phyloP scores from a whole-genome alignment of 768 basidiomycete genomes.

The Podaxis rugospora region DNA sequence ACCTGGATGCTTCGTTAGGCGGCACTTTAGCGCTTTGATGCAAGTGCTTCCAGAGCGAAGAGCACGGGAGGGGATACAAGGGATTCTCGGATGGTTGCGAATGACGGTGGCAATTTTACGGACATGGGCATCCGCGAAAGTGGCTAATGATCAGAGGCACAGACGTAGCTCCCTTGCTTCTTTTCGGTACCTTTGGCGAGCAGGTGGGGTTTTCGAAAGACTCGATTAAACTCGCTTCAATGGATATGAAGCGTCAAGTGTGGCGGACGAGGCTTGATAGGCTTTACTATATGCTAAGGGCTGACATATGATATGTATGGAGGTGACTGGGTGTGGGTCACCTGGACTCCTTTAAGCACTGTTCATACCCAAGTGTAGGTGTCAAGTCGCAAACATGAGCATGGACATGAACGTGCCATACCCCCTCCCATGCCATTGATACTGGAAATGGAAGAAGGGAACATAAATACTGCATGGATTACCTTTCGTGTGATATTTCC shows the following conservation, averaged over 20 bases:
- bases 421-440: not conserved
- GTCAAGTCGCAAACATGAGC: not conserved
- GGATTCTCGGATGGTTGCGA: not conserved
- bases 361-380: not conserved
- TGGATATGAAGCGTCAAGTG: not conserved
- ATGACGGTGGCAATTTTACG: not conserved
- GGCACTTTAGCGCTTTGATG: not conserved
- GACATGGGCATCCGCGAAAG: conserved; percentile 2
- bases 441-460: conserved; percentile 8
- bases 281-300: not conserved
- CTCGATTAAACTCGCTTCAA: not conserved
- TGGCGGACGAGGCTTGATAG: not conserved
- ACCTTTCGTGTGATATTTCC: not conserved
- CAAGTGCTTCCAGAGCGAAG: not conserved
- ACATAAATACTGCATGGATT: not conserved
- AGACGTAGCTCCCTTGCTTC: not conserved
- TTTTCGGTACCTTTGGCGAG: not conserved
- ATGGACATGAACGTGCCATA: not conserved
- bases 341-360: not conserved
- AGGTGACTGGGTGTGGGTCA: conserved; percentile 6
- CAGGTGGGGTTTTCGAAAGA: not conserved
- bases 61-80: not conserved
- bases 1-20: not conserved
- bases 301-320: not conserved
- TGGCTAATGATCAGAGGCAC: not conserved